Base-by-base conservation (phyloP, 495 filamentous ascomycete species). In the Podospora anserina region DNA sequence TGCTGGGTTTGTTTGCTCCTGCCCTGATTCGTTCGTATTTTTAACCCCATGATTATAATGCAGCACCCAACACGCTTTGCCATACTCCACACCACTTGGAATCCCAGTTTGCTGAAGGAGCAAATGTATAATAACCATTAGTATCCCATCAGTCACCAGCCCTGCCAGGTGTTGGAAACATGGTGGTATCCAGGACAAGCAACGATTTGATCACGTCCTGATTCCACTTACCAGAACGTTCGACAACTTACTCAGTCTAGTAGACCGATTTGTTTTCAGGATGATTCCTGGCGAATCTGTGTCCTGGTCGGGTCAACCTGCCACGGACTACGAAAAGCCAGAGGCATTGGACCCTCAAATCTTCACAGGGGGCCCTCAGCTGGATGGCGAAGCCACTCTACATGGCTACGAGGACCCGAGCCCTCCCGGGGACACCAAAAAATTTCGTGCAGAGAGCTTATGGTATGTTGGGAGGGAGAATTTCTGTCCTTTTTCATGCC, bases 251-350 rank as follows among this genome's bases (percentile, higher is more conserved):
- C 39, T 13, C 39, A 16, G 13, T 49, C 39, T 11, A 11, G 0
- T 13, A 49, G 15, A 49, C 39, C 13, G 13, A 13, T 3, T 11
- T 49, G 9, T 49, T 13, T 49, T 49, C 39, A 11, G 9, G 2
- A 18, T 49, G 39, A 49, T 11, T 49, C 39, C 39, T 49, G 39
- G 9, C 5, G 39, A 49, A 13, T 6, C 39, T 49, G 39, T 49
- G 16, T 58, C 56, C 56, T 58, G 19, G n/a, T 9, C 56, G 1
- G 56, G 56, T 19, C 56, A 39, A 3, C 34, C 53, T 4, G 62
- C 53, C 15, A 77, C 77, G 76, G 78, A 80, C 62, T 77, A 77
- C 62, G 76, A 76, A 39, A 80, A 79, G 39, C 71, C 69, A 26
- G 71, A 73, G 39, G 71, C 71, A 9, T n/a, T 73, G 30, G 67